Percentiles rank a stretch among this genome's conserved stretches.
Evolutionary conservation across 805 yeast genomes (phyloP).

Genomic region (Huiozyma naganishii): DNA sequence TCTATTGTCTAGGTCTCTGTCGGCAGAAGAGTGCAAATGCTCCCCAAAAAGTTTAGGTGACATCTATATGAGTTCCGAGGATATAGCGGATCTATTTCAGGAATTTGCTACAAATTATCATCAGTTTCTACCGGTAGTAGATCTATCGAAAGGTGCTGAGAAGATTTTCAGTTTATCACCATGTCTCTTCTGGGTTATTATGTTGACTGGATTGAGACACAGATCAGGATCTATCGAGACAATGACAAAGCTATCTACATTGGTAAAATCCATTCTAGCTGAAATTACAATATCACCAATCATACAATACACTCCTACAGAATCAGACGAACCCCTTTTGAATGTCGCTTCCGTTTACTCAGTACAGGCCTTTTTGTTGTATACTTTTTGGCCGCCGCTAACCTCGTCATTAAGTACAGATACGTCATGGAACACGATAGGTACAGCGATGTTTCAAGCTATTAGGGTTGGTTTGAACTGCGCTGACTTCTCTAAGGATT

Average conservation of each 20-base stretch:
- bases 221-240: conserved; percentile 31
- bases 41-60: conserved; percentile 61
- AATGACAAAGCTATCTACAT: conserved; percentile 52
- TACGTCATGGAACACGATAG: conserved; percentile 89
- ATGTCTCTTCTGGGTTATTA: conserved; percentile 85
- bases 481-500: conserved; percentile 52
- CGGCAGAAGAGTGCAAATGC: conserved; percentile 27
- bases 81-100: conserved; percentile 48
- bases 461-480: conserved; percentile 82
- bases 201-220: conserved; percentile 64
- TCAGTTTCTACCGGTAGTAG: conserved; percentile 79
- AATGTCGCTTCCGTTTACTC: conserved; percentile 87
- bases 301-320: conserved; percentile 68
- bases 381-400: conserved; percentile 91
- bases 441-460: conserved; percentile 86
- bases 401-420: conserved; percentile 91
- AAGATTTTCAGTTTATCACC: conserved; percentile 72
- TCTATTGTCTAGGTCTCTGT: conserved; percentile 16
- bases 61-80: conserved; percentile 43
- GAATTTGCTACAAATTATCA: conserved; percentile 73
- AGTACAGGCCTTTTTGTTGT: conserved; percentile 82
- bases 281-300: conserved; percentile 89
- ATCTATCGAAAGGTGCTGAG: conserved; percentile 72
- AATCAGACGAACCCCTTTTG: conserved; percentile 53
- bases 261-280: conserved; percentile 66